Evolutionary conservation across 78 protist species (phyloP).

Genomic region (Tieghemostelium lacteum): DNA sequence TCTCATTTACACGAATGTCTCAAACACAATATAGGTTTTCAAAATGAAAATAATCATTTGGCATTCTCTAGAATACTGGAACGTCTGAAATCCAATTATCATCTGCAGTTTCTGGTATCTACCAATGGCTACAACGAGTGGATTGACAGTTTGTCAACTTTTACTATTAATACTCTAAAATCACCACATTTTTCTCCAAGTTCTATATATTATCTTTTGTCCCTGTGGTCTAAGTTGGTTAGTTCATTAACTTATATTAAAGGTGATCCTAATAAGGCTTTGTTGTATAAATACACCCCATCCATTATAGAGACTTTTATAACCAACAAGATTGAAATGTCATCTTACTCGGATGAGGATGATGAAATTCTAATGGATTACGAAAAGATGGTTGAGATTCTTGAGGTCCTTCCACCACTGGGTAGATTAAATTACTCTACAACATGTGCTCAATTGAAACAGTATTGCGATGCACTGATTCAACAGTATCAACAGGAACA

Average conservation of each 20-base stretch:
- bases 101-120: slow-evolving; percentile 21
- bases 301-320: slow-evolving; percentile 58
- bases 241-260: slow-evolving; percentile 47
- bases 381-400: slow-evolving; percentile 72
- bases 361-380: slow-evolving; percentile 67
- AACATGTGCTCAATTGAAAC: slow-evolving; percentile 29
- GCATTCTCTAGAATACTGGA: slow-evolving; percentile 61
- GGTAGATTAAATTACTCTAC: slow-evolving; percentile 46
- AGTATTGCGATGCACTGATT: slow-evolving; percentile 23
- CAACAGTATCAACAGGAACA: slow-evolving; percentile 5
- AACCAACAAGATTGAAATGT: slow-evolving; percentile 18
- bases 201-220: slow-evolving; percentile 62
- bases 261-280: slow-evolving; percentile 54
- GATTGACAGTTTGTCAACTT: slow-evolving; percentile 35
- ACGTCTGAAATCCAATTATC: slow-evolving; percentile 59
- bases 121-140: slow-evolving; percentile 31
- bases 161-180: slow-evolving; percentile 63
- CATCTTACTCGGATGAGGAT: slow-evolving; percentile 50
- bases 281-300: slow-evolving; percentile 48
- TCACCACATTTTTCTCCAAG: slow-evolving; percentile 58
- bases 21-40: slow-evolving; percentile 23
- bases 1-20: slow-evolving; percentile 4
- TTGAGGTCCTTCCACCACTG: slow-evolving; percentile 42
- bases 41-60: slow-evolving; percentile 52
- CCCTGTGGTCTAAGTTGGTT: slow-evolving; percentile 70